Base-by-base conservation (phyloP, 768 basidiomycete genomes). In the Exidia glandulosa region DNA sequence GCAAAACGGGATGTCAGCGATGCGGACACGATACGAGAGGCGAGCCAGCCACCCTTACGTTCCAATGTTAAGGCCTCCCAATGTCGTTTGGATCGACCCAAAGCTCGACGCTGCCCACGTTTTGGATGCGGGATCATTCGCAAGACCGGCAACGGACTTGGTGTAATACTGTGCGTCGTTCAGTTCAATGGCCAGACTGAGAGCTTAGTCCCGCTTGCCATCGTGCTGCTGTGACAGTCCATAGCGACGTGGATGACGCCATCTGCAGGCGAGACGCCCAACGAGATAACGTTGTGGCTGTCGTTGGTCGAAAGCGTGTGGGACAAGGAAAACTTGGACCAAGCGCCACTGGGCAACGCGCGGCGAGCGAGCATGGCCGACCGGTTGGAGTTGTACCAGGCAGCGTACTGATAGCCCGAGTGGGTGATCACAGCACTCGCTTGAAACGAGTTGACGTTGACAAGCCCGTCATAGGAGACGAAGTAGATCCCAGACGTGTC, bases 341-440 rank as follows among this genome's bases (percentile, higher is more conserved):
- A 59, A 3, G 32, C 5, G 33, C 29, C 41, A 19, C n/a, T n/a
- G 32, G 54, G 31, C 19, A 59, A 25, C 16, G 33, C 23, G 56
- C 61, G 61, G 27, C 61, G 36, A 7, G 34, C 58, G 3, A 61
- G 31, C 23, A 62, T 62, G 16, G 61, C 57, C 16, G 30, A 62
- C 10, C 61, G 14, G n/a, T 19, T n/a, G 14, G 41, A 37, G n/a
- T 14, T 41, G 36, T 59, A 59, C 61, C 61, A 61, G 4, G 37
- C 57, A 32, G 61, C 61, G 27, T 59, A 61, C 52, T 61, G 59
- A 31, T 61, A 61, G 12, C 61, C 58, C 13, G 60, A 25, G 37
- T 59, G 37, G 1, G 50, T 54, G 19, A 57, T 32, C 23, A 57
- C 36, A 16, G 36, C 32, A 27, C 25, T 57, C 33, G 30, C 19